phyloP scores from a whole-genome alignment of 2,329 filamentous ascomycete genomes.

The Rhexocercosporidium sp. region DNA sequence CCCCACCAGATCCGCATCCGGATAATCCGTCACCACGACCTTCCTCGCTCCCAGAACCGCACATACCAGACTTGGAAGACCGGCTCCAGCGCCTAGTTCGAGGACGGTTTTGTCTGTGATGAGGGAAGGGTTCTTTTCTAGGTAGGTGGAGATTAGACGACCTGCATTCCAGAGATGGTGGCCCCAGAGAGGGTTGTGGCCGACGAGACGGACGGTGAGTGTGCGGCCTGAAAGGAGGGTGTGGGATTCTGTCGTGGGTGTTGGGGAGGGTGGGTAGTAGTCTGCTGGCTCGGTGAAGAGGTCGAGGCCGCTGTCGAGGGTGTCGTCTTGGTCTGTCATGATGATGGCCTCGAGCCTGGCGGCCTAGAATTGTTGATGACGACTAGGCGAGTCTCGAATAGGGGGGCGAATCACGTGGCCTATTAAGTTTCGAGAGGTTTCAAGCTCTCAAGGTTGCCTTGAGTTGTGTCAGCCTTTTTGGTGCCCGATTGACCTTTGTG shows the following conservation, averaged over 20 bases:
- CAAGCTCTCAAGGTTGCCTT: slow-evolving; percentile 1
- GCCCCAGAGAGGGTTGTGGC: slow-evolving; percentile 87
- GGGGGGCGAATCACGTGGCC: slow-evolving; percentile 30
- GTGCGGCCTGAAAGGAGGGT: slow-evolving; percentile 64
- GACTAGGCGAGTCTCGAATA: slow-evolving; percentile 7
- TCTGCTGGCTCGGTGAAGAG: slow-evolving; percentile 83
- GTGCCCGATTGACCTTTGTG: neutral
- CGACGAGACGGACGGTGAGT: slow-evolving; percentile 75
- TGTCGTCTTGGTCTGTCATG: neutral
- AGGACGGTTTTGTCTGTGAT: slow-evolving; percentile 75
- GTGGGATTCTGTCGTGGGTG: slow-evolving; percentile 75
- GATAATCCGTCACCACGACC: slow-evolving; percentile 87
- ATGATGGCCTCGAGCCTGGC: neutral
- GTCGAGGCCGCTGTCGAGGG: slow-evolving; percentile 38
- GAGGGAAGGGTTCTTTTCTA: slow-evolving; percentile 71
- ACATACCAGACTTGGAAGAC: slow-evolving; percentile 80
- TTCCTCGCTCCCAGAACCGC: slow-evolving; percentile 72
- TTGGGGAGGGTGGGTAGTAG: slow-evolving; percentile 79
- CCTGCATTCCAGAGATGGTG: slow-evolving; percentile 92
- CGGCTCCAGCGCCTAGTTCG: slow-evolving; percentile 88
- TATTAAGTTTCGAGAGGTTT: neutral
- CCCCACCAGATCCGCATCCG: slow-evolving; percentile 79
- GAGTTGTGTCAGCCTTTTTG: neutral
- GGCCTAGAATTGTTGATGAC: neutral
- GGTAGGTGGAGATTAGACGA: slow-evolving; percentile 76